A percentile compares a stretch with the other conserved stretches of the same genome.
Conservation (phyloP, 208 protist species). For the Wallacemonas sp. region DNA sequence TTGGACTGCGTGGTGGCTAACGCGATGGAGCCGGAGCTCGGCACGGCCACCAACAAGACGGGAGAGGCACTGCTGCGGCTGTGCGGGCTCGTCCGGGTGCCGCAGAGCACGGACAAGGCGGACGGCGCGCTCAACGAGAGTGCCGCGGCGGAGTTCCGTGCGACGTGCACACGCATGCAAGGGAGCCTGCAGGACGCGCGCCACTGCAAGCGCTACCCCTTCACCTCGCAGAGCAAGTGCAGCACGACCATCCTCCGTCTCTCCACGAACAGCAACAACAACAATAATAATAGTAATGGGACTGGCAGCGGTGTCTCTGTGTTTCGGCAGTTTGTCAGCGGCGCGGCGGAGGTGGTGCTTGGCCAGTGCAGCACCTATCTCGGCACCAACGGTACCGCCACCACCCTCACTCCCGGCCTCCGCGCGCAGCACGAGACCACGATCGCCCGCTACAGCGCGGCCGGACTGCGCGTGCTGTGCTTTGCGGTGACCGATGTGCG, state of each 20-base stretch:
- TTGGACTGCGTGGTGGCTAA: slow-evolving; percentile 70
- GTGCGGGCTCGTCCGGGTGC: slow-evolving; percentile 19
- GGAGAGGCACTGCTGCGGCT: slow-evolving; percentile 64
- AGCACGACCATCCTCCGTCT: slow-evolving; percentile 56
- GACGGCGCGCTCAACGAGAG: not conserved
- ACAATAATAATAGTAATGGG: not conserved
- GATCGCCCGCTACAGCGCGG: slow-evolving; percentile 41
- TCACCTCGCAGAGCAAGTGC: slow-evolving; percentile 77
- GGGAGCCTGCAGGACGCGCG: slow-evolving; percentile 39
- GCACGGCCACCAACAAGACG: slow-evolving; percentile 66
- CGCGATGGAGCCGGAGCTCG: slow-evolving; percentile 59
- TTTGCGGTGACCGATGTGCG: slow-evolving; percentile 57
- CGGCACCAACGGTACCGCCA: slow-evolving; percentile 33
- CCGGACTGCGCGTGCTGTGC: slow-evolving; percentile 75
- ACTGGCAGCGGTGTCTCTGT: slow-evolving; percentile 17
- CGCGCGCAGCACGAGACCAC: slow-evolving; percentile 48
- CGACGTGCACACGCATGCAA: slow-evolving; percentile 34
- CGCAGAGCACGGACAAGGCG: not conserved
- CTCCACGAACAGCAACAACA: not conserved
- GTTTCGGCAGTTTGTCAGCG: slow-evolving; percentile 47
- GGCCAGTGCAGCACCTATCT: slow-evolving; percentile 41
- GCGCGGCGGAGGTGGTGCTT: slow-evolving; percentile 75
- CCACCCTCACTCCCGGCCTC: slow-evolving; percentile 36
- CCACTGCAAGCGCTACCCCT: slow-evolving; percentile 60
- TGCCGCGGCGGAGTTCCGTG: slow-evolving; percentile 21